Conservation (phyloP, 2,329 filamentous ascomycete genomes). For the Colletotrichum melonis region DNA sequence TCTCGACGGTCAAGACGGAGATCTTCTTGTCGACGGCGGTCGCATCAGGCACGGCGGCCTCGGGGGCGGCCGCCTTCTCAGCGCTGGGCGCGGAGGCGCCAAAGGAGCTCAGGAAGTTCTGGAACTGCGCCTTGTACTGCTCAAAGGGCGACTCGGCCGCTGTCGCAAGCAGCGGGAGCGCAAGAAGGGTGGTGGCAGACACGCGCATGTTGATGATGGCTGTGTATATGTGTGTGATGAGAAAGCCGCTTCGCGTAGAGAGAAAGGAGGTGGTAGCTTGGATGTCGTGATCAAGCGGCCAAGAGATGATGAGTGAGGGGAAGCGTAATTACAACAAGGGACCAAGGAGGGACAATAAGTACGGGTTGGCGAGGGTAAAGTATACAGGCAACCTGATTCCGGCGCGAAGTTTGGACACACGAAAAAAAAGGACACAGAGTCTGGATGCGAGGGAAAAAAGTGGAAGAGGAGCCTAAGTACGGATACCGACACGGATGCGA, state of each 20-base stretch:
- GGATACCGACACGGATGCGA: neutral
- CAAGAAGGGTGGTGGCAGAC: constrained; percentile 62
- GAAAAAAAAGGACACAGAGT: constrained; percentile 30
- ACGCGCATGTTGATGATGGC: constrained; percentile 64
- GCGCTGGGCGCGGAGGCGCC: constrained; percentile 63
- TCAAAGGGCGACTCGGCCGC: constrained; percentile 63
- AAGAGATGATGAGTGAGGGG: constrained; percentile 28
- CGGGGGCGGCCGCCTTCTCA: constrained; percentile 53
- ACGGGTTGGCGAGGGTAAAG: constrained; percentile 4
- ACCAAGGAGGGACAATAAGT: constrained; percentile 30
- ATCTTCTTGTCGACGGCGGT: constrained; percentile 53
- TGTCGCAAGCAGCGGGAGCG: constrained; percentile 66
- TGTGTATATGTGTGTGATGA: constrained; percentile 32
- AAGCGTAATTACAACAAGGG: constrained; percentile 17
- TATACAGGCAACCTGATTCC: neutral
- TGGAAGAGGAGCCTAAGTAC: constrained; percentile 11
- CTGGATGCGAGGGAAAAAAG: constrained; percentile 17
- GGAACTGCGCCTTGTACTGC: constrained; percentile 72
- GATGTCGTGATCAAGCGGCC: constrained; percentile 30
- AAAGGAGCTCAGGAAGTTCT: constrained; percentile 72
- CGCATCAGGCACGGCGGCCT: constrained; percentile 55
- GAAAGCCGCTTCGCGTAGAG: neutral
- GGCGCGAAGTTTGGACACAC: constrained; percentile 4
- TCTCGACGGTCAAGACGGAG: constrained; percentile 70
- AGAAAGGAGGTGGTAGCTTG: constrained; percentile 29